Percentiles rank a stretch among this genome's conserved stretches.
These are phyloP conservation scores for Obba rivulosa DNA, from an alignment of 768 basidiomycete species.

Conservation along the genomic window DNA sequence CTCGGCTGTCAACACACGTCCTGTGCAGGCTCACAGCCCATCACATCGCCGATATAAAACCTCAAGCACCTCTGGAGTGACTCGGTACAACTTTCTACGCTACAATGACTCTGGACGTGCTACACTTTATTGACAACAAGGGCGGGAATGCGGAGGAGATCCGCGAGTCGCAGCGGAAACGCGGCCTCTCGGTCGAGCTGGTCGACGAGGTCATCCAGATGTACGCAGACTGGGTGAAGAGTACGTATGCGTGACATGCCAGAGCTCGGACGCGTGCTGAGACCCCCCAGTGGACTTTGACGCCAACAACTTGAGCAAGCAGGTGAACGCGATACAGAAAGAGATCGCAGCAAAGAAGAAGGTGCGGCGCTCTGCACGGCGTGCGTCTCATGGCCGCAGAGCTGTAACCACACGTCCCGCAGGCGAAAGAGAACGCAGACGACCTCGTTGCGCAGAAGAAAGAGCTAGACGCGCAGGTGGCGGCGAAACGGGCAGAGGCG, in stretches of 20 bases:
- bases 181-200: conserved; percentile 83
- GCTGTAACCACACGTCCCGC: background rate
- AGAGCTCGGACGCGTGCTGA: background rate
- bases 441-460: conserved; percentile 84
- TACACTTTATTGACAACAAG: conserved; percentile 77
- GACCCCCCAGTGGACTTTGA: conserved; percentile 78
- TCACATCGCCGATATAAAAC: too few species aligned
- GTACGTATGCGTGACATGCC: conserved; percentile 44
- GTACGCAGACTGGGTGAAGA: conserved; percentile 92
- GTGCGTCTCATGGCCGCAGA: background rate
- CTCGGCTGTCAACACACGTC: too few species aligned
- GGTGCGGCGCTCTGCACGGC: conserved; percentile 34
- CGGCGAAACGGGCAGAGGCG: conserved; percentile 68
- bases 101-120: conserved; percentile 77
- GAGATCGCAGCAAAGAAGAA: conserved; percentile 93
- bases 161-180: conserved; percentile 86
- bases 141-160: conserved; percentile 92
- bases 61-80: too few species aligned
- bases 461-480: conserved; percentile 76
- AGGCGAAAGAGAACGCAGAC: conserved; percentile 91
- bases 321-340: conserved; percentile 89
- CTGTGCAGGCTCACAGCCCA: too few species aligned
- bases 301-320: conserved; percentile 67
- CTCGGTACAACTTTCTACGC: too few species aligned
- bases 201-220: conserved; percentile 92